Conservation (phyloP, 305 asterid genomes). For the Fraxinus paxiana region DNA sequence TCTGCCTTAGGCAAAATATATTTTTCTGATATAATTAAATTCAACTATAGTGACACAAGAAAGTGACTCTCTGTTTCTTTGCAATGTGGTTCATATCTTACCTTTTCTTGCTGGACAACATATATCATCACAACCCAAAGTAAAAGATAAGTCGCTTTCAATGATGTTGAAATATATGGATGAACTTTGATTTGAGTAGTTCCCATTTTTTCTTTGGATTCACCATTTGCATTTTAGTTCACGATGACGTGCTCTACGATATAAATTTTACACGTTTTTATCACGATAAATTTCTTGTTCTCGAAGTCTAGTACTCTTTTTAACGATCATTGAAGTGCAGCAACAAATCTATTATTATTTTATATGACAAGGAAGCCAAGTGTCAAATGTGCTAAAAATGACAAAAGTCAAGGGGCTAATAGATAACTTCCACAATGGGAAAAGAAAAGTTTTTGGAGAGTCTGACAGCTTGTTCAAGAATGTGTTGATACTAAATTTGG, state of each 20-base stretch:
- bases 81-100: conserved; percentile 14
- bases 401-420: not conserved
- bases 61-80: not conserved
- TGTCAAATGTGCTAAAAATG: not conserved
- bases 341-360: not conserved
- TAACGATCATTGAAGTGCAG: not conserved
- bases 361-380: not conserved
- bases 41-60: conserved; percentile 8
- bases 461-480: not conserved
- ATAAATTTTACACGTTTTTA: not conserved
- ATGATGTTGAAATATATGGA: not conserved
- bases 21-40: not conserved
- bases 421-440: not conserved
- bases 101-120: conserved; percentile 19
- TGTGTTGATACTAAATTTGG: not conserved
- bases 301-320: not conserved
- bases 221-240: not conserved
- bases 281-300: not conserved
- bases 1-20: not conserved
- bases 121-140: conserved; percentile 5
- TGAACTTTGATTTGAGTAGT: not conserved
- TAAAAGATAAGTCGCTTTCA: conserved; percentile 1
- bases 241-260: not conserved
- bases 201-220: not conserved
- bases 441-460: not conserved